Conservation (phyloP, 352 stramenopile genomes). For the Phytopythium ostracodes region DNA sequence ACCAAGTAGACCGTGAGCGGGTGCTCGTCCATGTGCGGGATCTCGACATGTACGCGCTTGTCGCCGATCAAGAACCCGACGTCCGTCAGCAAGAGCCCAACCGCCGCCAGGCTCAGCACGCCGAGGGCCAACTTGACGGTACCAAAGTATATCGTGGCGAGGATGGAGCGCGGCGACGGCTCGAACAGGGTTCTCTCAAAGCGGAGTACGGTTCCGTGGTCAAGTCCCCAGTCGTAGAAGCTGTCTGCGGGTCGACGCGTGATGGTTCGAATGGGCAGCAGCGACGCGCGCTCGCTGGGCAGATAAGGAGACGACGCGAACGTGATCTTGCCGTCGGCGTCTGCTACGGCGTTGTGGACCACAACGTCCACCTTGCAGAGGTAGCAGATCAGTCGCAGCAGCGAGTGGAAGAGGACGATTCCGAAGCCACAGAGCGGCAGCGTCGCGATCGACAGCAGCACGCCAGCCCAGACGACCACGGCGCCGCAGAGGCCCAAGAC, state of each 20-base stretch:
- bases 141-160: slow-evolving; percentile 46
- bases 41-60: slow-evolving; percentile 15
- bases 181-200: slow-evolving; percentile 35
- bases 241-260: background rate
- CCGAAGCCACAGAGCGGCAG: slow-evolving; percentile 59
- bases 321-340: slow-evolving; percentile 22
- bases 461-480: slow-evolving; percentile 15
- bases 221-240: slow-evolving; percentile 15
- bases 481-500: slow-evolving; percentile 16
- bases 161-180: slow-evolving; percentile 30
- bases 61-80: slow-evolving; percentile 30
- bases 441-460: slow-evolving; percentile 22
- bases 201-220: slow-evolving; percentile 18
- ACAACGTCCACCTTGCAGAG: slow-evolving; percentile 34
- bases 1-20: slow-evolving; percentile 27
- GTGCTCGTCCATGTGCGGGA: slow-evolving; percentile 16
- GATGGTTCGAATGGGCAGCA: slow-evolving; percentile 33
- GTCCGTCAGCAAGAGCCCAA: slow-evolving; percentile 25
- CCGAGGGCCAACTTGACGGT: slow-evolving; percentile 38
- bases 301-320: slow-evolving; percentile 13
- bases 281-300: slow-evolving; percentile 16
- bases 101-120: slow-evolving; percentile 21
- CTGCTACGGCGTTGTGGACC: slow-evolving; percentile 51
- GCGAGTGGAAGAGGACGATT: slow-evolving; percentile 37
- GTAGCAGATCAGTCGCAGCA: slow-evolving; percentile 36